These are phyloP conservation scores for Solanum corneliomulleri DNA, from an alignment of 257 asterid species.

Conservation along the genomic window DNA sequence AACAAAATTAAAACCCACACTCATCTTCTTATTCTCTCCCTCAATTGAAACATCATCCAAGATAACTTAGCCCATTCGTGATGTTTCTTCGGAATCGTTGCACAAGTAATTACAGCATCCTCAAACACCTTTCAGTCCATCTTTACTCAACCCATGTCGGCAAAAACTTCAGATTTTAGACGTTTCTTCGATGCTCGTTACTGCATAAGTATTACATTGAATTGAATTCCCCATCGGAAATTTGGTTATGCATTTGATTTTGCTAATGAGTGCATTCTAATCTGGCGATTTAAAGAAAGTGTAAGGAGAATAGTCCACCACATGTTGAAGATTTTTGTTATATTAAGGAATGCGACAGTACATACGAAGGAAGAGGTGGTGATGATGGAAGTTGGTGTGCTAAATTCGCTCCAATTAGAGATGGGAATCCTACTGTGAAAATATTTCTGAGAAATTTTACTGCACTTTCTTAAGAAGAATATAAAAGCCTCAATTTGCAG, in stretches of 20 bases:
- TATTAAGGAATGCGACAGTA: constrained; percentile 38
- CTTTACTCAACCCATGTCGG: not conserved
- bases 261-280: not conserved
- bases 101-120: no score
- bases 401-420: constrained; percentile 60
- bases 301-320: constrained; percentile 81
- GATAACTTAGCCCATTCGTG: no score
- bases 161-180: constrained; percentile 87
- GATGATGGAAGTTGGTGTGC: constrained; percentile 80
- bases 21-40: no score
- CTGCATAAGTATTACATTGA: constrained; percentile 53
- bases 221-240: not conserved
- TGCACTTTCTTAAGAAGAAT: constrained; percentile 41
- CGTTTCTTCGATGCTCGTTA: constrained; percentile 94
- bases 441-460: constrained; percentile 67
- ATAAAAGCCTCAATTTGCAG: constrained; percentile 24
- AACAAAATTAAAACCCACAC: no score
- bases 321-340: constrained; percentile 69
- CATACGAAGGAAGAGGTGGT: constrained; percentile 56
- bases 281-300: constrained; percentile 36
- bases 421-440: constrained; percentile 68
- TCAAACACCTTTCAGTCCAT: no score
- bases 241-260: not conserved
- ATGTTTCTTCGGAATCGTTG: no score
- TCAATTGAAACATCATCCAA: no score